phyloP scores from a whole-genome alignment of 208 protist genomes.

The Crithidia bombi region DNA sequence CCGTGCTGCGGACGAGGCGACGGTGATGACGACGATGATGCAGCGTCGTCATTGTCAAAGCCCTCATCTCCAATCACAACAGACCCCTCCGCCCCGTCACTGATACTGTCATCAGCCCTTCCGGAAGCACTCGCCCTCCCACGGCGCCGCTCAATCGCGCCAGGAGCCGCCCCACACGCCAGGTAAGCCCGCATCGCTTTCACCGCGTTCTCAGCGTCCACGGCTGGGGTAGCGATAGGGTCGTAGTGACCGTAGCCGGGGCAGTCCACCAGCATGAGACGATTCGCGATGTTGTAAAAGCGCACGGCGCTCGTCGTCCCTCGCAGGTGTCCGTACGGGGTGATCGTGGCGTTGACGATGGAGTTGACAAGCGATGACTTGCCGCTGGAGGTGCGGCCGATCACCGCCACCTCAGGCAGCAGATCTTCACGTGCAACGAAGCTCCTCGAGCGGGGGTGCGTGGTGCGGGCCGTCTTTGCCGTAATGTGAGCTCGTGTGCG shows the following conservation, averaged over 20 bases:
- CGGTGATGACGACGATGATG: not conserved
- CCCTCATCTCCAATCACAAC: not conserved
- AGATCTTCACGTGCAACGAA: slow-evolving; percentile 25
- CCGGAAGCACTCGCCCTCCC: not conserved
- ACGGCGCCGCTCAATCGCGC: not conserved
- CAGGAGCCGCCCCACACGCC: slow-evolving; percentile 23
- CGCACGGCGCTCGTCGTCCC: slow-evolving; percentile 78
- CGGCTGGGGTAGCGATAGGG: slow-evolving; percentile 54
- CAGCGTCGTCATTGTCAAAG: not conserved
- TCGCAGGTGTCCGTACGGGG: slow-evolving; percentile 83
- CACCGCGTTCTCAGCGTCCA: slow-evolving; percentile 79
- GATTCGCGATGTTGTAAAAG: slow-evolving; percentile 81
- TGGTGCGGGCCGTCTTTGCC: not conserved
- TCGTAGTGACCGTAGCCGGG: slow-evolving; percentile 90
- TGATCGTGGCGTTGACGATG: slow-evolving; percentile 82
- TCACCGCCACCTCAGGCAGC: slow-evolving; percentile 86
- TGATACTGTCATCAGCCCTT: not conserved
- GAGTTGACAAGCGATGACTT: slow-evolving; percentile 91
- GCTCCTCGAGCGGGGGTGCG: not conserved
- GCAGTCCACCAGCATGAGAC: slow-evolving; percentile 81
- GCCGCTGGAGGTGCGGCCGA: slow-evolving; percentile 84
- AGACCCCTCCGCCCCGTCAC: not conserved
- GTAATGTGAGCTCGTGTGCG: not conserved
- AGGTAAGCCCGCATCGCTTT: slow-evolving; percentile 77
- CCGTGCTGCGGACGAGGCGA: not conserved